Percentiles rank a stretch among this genome's conserved stretches.
phyloP scores from a whole-genome alignment of 164 flowering plant species.

The Echeveria elegans region DNA sequence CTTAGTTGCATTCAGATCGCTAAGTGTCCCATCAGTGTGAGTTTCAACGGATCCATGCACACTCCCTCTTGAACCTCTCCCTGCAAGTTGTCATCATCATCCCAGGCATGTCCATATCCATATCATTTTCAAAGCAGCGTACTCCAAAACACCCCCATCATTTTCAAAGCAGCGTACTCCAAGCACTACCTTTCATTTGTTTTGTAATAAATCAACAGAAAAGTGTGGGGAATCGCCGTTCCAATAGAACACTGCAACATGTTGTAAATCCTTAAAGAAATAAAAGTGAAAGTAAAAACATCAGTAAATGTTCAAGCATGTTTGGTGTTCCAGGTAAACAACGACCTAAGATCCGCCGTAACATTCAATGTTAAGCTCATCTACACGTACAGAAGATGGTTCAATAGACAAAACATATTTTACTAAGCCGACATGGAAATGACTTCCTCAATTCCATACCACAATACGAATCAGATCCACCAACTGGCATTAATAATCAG shows the following conservation, averaged over 20 bases:
- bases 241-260: background rate
- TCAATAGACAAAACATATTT: too few species aligned
- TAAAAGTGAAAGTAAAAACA: background rate
- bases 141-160: too few species aligned
- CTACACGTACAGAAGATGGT: slow-evolving; percentile 24
- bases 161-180: too few species aligned
- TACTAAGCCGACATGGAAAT: background rate
- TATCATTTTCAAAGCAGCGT: too few species aligned
- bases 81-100: too few species aligned
- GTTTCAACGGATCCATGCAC: too few species aligned
- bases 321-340: slow-evolving; percentile 98
- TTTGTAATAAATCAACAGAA: background rate
- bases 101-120: too few species aligned
- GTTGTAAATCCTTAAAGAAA: background rate
- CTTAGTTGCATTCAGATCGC: too few species aligned
- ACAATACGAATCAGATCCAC: background rate
- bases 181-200: background rate
- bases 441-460: background rate
- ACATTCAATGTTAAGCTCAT: slow-evolving; percentile 72
- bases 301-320: slow-evolving; percentile 38
- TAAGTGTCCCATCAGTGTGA: too few species aligned
- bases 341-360: slow-evolving; percentile 64
- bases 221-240: background rate
- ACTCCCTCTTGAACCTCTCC: too few species aligned
- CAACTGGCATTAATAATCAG: background rate